phyloP scores from a whole-genome alignment of 2,329 filamentous ascomycete genomes.

The Periglandula ipomoeae region DNA sequence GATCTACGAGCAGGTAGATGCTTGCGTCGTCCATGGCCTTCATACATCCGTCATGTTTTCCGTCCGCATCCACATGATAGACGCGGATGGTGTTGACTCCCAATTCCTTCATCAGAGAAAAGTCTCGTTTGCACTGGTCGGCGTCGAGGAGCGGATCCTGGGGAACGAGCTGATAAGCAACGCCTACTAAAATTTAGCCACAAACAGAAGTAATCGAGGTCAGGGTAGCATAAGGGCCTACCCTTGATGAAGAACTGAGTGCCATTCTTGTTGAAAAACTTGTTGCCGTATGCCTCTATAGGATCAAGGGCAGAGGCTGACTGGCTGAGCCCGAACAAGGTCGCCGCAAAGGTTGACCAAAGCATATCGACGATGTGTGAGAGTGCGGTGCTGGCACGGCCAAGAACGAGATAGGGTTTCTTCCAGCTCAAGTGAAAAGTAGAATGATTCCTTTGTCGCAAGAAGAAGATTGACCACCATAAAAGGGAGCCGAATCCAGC shows the following conservation, averaged over 20 bases:
- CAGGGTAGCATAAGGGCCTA: constrained; percentile 24
- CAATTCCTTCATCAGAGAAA: constrained; percentile 66
- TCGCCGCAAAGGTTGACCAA: constrained; percentile 23
- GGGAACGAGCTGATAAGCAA: constrained; percentile 58
- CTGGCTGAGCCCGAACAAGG: constrained; percentile 24
- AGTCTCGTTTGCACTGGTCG: constrained; percentile 69
- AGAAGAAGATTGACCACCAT: not conserved
- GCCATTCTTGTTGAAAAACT: constrained; percentile 77
- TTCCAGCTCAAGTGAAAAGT: not conserved
- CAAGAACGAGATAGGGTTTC: not conserved
- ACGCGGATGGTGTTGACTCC: constrained; percentile 79
- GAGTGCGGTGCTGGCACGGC: not conserved
- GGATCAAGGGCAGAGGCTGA: constrained; percentile 33
- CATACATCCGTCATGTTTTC: constrained; percentile 74
- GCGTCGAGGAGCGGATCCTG: constrained; percentile 69
- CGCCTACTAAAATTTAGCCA: constrained; percentile 36
- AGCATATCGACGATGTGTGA: constrained; percentile 25
- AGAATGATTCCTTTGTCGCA: not conserved
- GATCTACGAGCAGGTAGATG: constrained; percentile 77
- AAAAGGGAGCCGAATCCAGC: not conserved
- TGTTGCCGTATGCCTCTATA: constrained; percentile 57
- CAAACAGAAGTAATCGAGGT: not conserved
- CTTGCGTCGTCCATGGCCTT: constrained; percentile 66
- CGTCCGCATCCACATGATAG: constrained; percentile 71
- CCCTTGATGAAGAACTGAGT: constrained; percentile 80